phyloP scores from a whole-genome alignment of 805 yeast species.

The Yarrowia keelungensis region DNA sequence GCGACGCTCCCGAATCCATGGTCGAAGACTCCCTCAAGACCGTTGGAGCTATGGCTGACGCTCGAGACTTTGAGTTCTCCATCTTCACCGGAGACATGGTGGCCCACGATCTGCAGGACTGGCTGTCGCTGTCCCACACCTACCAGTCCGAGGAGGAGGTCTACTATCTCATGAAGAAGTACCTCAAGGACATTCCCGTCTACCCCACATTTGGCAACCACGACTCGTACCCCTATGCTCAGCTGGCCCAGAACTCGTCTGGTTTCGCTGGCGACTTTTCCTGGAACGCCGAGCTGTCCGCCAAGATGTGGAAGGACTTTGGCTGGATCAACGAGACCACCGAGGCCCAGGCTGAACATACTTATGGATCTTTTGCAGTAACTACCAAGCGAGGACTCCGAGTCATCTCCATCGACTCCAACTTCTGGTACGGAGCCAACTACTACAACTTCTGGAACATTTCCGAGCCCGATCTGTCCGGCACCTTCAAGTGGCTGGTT shows the following conservation, averaged over 20 bases:
- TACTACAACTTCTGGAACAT: slow-evolving; percentile 59
- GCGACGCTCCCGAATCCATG: slow-evolving; percentile 71
- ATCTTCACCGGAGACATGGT: slow-evolving; percentile 78
- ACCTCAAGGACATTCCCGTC: slow-evolving; percentile 61
- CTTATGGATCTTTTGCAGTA: slow-evolving; percentile 66
- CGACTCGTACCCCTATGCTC: slow-evolving; percentile 76
- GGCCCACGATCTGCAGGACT: slow-evolving; percentile 61
- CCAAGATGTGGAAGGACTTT: slow-evolving; percentile 57
- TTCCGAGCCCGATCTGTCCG: slow-evolving; percentile 65
- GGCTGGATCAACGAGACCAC: slow-evolving; percentile 53
- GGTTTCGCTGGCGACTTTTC: slow-evolving; percentile 55
- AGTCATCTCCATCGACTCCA: slow-evolving; percentile 68
- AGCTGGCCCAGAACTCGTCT: slow-evolving; percentile 61
- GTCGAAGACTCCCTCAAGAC: slow-evolving; percentile 64
- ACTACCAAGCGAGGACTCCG: slow-evolving; percentile 64
- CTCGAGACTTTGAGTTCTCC: slow-evolving; percentile 61
- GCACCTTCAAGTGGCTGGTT: slow-evolving; percentile 65
- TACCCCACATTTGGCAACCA: slow-evolving; percentile 73
- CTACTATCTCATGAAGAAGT: slow-evolving; percentile 60
- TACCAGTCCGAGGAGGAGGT: slow-evolving; percentile 59
- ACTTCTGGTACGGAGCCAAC: slow-evolving; percentile 70
- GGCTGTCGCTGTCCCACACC: slow-evolving; percentile 58
- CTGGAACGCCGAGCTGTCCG: slow-evolving; percentile 59
- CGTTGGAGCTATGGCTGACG: slow-evolving; percentile 51
- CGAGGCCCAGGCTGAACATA: slow-evolving; percentile 48